phyloP scores from a whole-genome alignment of 345 rosid species.

The Linum trigynum region DNA sequence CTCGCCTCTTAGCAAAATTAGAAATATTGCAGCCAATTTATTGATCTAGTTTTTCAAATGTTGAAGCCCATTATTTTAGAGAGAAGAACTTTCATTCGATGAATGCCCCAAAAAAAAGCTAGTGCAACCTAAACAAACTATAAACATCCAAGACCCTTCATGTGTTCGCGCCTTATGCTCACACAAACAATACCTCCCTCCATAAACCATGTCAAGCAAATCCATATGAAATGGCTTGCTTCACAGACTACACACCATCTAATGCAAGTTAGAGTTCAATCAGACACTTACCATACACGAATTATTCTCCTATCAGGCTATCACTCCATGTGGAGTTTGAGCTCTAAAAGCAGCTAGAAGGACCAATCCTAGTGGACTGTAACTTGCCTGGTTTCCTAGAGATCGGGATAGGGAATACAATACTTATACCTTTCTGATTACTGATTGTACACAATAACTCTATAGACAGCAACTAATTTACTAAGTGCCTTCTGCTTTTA shows the following conservation, averaged over 20 bases:
- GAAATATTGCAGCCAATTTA: background rate
- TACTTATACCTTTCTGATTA: background rate
- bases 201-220: background rate
- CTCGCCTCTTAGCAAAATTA: too few species aligned
- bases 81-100: too few species aligned
- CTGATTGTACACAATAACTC: background rate
- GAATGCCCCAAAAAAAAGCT: too few species aligned
- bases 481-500: background rate
- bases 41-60: too few species aligned
- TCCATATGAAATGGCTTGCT: background rate
- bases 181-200: background rate
- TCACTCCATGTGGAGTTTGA: background rate
- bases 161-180: background rate
- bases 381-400: background rate
- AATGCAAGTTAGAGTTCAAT: background rate
- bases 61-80: too few species aligned
- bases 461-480: background rate
- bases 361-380: background rate
- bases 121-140: too few species aligned
- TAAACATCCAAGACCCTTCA: background rate
- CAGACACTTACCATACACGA: background rate
- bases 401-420: background rate
- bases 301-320: background rate
- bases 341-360: background rate
- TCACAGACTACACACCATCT: background rate